These are phyloP conservation scores for Monilinia polystroma DNA, from an alignment of 2,329 filamentous ascomycete genomes.

Conservation along the genomic window DNA sequence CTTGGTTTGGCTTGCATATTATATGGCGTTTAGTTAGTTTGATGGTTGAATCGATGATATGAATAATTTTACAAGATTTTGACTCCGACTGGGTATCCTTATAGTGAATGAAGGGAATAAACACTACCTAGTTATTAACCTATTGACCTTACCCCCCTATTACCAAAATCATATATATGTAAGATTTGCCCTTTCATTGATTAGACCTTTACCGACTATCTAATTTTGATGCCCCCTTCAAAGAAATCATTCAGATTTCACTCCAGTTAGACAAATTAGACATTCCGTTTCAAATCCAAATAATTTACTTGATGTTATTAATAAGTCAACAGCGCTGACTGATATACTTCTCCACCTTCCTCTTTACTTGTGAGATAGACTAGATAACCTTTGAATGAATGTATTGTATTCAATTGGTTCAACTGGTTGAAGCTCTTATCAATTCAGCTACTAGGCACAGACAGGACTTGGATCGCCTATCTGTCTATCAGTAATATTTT, in stretches of 20 bases:
- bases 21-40: conserved; percentile 15
- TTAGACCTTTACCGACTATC: not conserved
- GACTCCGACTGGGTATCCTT: no score
- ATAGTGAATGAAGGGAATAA: no score
- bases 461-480: conserved; percentile 11
- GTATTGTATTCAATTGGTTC: not conserved
- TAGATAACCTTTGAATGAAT: not conserved
- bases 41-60: not conserved
- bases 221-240: not conserved
- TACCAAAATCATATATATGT: not conserved
- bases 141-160: no score
- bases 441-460: conserved; percentile 2
- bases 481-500: not conserved
- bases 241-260: not conserved
- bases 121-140: no score
- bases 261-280: not conserved
- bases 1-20: conserved; percentile 6
- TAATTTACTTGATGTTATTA: conserved; percentile 17
- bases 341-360: conserved; percentile 6
- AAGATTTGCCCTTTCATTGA: not conserved
- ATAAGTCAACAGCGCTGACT: conserved; percentile 15
- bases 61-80: not conserved
- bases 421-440: conserved; percentile 34
- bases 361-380: not conserved
- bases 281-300: not conserved